Evolutionary conservation across 768 basidiomycete species (phyloP), one percentile per base, ranked within the genome.

Genomic region (Boletus reticuloceps): DNA sequence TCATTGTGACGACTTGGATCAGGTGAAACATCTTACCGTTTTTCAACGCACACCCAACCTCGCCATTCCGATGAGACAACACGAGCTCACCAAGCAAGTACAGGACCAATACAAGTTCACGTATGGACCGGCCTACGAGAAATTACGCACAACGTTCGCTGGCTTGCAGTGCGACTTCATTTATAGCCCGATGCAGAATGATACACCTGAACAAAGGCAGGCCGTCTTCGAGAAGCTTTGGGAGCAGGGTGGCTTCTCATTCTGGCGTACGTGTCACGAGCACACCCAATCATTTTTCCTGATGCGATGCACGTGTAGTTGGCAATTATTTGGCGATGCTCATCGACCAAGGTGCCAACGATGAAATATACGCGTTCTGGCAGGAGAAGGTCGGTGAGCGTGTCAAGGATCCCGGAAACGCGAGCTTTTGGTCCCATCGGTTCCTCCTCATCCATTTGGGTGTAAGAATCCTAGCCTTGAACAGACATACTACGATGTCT

Each of bases 311-410:
- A 1, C 13, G 14, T 12, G 2, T 14, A 59, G 61, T 51, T 14
- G 46, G 9, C 22, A 63, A 51, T 29, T 63, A 59, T 39, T 20
- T 44, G 27, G 57, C 55, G 16, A 37, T 62, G 3, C 10, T 54
- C 3, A 0, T 3, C 6, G 42, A 53, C 57, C 38, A 48, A 53
- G 38, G 3, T 1, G n/a, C 29, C 22, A 50, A 53, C 31, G 51
- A 51, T 6, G 16, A 14, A 19, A 49, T 43, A 0, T 62, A 62
- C 22, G 41, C 25, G 20, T 62, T 62, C 19, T 62, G 53, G 56
- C 58, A 45, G 44, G 47, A 47, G 39, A 63, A 49, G 29, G 54
- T 63, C 9, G 2, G 45, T 1, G 38, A 50, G 27, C 43, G 51
- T 7, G 10, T 45, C 16, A 45, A 45, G n/a, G 44, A 45, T 11